Evolutionary conservation across 2,329 filamentous ascomycete species (phyloP).

Genomic region (Nemania abortiva): DNA sequence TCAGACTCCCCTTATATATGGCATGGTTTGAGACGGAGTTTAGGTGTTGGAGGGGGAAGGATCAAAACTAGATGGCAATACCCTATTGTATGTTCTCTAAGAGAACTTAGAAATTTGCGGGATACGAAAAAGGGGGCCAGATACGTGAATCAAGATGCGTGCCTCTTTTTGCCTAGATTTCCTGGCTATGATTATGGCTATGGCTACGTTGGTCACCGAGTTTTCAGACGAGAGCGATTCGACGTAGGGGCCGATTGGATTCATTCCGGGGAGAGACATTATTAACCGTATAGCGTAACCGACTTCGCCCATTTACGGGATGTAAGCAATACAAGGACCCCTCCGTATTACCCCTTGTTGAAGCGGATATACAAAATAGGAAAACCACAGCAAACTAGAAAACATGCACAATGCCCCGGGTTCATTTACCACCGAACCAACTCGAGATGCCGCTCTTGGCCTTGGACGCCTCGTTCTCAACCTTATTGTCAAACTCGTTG

Average conservation of each 20-base stretch:
- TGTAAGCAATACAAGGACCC: not conserved
- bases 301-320: conserved; percentile 25
- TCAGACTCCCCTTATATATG: not conserved
- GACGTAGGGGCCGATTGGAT: conserved; percentile 7
- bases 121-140: not conserved
- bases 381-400: not conserved
- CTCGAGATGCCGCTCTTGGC: conserved; percentile 85
- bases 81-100: conserved; percentile 24
- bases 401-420: too few relatives aligned
- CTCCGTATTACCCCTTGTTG: not conserved
- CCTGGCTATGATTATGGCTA: too few relatives aligned
- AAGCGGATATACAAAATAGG: conserved; percentile 1
- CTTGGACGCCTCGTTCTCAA: conserved; percentile 82
- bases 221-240: not conserved
- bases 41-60: conserved; percentile 28
- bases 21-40: conserved; percentile 19
- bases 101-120: not conserved
- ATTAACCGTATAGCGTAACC: conserved; percentile 39
- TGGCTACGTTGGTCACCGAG: not conserved
- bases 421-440: conserved; percentile 81
- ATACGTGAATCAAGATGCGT: not conserved
- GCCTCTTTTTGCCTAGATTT: not conserved
- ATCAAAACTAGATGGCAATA: conserved; percentile 31
- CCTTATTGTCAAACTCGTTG: conserved; percentile 84
- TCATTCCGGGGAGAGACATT: conserved; percentile 33